Evolutionary conservation across 2,329 filamentous ascomycete species (phyloP).

Genomic region (Amauroascus niger): DNA sequence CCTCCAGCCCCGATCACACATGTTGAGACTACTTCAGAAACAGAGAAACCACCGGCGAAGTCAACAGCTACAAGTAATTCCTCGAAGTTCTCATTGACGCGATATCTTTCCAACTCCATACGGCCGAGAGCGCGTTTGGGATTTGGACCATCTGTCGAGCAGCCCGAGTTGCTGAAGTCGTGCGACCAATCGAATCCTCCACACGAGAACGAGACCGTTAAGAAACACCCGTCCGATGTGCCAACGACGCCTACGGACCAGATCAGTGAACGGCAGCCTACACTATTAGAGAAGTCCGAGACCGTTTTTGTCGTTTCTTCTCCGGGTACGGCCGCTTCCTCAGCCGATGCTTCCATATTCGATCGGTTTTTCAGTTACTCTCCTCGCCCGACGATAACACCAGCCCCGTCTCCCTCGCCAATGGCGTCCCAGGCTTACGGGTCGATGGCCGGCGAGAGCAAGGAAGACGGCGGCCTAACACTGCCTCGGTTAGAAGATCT

Average conservation of each 20-base stretch:
- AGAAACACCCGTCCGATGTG: neutral
- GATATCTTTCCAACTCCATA: constrained; percentile 7
- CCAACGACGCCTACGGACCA: neutral
- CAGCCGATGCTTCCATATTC: constrained; percentile 8
- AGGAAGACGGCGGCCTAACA: constrained; percentile 51
- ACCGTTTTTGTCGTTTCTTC: constrained; percentile 1
- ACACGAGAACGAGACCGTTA: neutral
- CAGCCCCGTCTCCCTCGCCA: neutral
- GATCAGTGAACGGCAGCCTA: neutral
- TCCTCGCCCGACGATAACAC: constrained; percentile 2
- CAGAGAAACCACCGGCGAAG: neutral
- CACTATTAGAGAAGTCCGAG: neutral
- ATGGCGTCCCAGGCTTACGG: constrained; percentile 4
- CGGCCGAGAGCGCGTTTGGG: neutral
- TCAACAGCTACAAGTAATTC: neutral
- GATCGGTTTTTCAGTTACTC: constrained; percentile 6
- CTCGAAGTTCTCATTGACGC: constrained; percentile 9
- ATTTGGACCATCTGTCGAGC: neutral
- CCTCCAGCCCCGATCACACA: neutral
- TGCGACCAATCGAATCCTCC: neutral
- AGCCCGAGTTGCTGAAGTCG: neutral
- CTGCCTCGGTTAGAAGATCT: constrained; percentile 78
- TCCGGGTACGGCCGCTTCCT: constrained; percentile 3
- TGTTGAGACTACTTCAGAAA: neutral
- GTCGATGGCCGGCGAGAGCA: constrained; percentile 30